Evolutionary conservation across 2,329 filamentous ascomycete genomes (phyloP), one percentile per base, ranked within the genome.

Genomic region (Pseudogymnoascus sp.): DNA sequence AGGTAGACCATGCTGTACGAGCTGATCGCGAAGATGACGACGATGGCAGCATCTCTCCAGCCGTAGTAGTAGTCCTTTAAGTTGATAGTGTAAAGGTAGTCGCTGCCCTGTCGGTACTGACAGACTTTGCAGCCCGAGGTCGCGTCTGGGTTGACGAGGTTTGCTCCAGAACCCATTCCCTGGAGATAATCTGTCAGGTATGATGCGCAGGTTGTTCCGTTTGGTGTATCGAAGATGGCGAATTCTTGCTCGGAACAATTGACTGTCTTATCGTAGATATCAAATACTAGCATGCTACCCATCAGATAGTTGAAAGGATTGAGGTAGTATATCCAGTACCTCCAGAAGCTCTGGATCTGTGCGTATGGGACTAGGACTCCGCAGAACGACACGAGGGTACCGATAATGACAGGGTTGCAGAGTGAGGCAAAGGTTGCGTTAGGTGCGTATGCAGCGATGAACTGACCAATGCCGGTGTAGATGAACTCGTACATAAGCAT

Each of bases 281-380:
- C 75, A 61, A 86, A 85, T 0, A 78, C 76, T 4, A 86, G 73
- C 74, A 87, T 77, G 28, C 77, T 77, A 4, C 82, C 80, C 73
- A 86, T 83, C 3, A 87, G 74, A 64, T 86, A 87, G 74, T 82
- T 85, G 76, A 85, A 86, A 0, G 84, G 84, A 67, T 86, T 82
- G n/a, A 85, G 70, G 62, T 77, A 85, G 74, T 86, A 86, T 4
- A 79, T 70, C 70, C 61, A 65, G 66, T 81, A 82, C 23, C 78
- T 76, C 89, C 89, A 92, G 74, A 91, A 91, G 0, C 73, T 68
- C 7, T 84, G 82, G 23, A 92, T 79, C 28, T 81, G 79, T 0
- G 69, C 66, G 66, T 87, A 90, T 0, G 89, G 88, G 0, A 91
- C 89, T 3, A 91, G 78, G 1, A 92, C 87, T 66, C 89, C 89